Percentiles rank a stretch among this genome's conserved stretches.
Evolutionary conservation across 345 rosid genomes (phyloP).

Genomic region (Rhodomyrtus tomentosa): DNA sequence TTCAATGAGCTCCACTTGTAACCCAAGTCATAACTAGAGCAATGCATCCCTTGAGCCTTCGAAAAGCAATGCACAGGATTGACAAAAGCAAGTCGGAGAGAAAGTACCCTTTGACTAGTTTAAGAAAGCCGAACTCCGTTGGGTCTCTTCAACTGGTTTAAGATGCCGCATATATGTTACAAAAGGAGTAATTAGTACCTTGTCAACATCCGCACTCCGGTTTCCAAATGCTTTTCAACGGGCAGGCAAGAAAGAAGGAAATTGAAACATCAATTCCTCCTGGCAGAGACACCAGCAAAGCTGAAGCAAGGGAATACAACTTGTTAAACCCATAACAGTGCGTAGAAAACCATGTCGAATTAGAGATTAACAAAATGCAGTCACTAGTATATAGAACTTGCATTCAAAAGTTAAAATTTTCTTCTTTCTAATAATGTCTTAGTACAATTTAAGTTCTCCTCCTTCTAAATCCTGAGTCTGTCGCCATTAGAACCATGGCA

Average conservation of each 20-base stretch:
- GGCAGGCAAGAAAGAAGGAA: slow-evolving; percentile 44
- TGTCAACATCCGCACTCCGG: slow-evolving; percentile 48
- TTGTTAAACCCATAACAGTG: not conserved
- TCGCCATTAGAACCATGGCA: not conserved
- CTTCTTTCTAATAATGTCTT: not conserved
- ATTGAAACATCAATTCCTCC: slow-evolving; percentile 38
- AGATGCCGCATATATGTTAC: not conserved
- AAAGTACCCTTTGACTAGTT: not conserved
- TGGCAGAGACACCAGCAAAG: slow-evolving; percentile 35
- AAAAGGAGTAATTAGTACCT: slow-evolving; percentile 9
- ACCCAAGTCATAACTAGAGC: not conserved
- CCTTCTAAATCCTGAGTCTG: not conserved
- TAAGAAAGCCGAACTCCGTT: not conserved
- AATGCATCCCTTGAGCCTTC: not conserved
- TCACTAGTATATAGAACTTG: not conserved
- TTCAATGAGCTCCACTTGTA: not conserved
- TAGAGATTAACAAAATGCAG: not conserved
- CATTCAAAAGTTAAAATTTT: not conserved
- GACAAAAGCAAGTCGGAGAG: not conserved
- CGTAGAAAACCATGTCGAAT: not conserved
- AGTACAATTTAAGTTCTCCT: not conserved
- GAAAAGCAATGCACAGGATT: not conserved
- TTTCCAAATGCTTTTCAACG: slow-evolving; percentile 50
- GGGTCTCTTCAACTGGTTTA: not conserved
- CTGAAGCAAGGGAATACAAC: slow-evolving; percentile 3